These are phyloP conservation scores for Zasmidium angulare DNA, from an alignment of 2,329 filamentous ascomycete species.

Conservation along the genomic window DNA sequence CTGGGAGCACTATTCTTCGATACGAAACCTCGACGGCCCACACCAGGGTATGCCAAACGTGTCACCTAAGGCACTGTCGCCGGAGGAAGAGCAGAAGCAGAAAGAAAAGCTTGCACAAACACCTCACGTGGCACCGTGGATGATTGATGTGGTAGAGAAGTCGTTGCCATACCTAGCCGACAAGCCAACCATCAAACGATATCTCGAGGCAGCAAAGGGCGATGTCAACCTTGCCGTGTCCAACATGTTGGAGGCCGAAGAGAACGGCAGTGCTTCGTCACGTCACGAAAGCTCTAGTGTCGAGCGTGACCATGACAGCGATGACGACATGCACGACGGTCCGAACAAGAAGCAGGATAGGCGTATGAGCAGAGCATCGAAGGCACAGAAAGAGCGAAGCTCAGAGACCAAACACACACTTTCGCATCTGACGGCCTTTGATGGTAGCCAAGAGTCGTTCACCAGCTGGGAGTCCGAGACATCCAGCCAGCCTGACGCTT, in stretches of 20 bases:
- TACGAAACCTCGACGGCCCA: constrained; percentile 60
- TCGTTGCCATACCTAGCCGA: constrained; percentile 53
- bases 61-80: constrained; percentile 35
- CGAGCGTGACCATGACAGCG: constrained; percentile 52
- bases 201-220: constrained; percentile 54
- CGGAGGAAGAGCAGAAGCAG: constrained; percentile 42
- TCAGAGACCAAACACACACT: constrained; percentile 32
- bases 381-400: constrained; percentile 31
- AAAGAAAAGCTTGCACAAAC: constrained; percentile 38
- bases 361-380: constrained; percentile 45
- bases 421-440: constrained; percentile 30
- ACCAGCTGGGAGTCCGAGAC: constrained; percentile 34
- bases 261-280: constrained; percentile 43
- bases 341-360: constrained; percentile 55
- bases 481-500: constrained; percentile 31
- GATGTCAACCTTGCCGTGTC: constrained; percentile 55
- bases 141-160: constrained; percentile 54
- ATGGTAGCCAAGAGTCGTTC: constrained; percentile 38
- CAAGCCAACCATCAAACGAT: constrained; percentile 51
- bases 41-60: constrained; percentile 58
- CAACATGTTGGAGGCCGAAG: constrained; percentile 51
- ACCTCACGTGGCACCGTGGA: constrained; percentile 53
- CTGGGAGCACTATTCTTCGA: constrained; percentile 67
- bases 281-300: constrained; percentile 50
- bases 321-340: constrained; percentile 47